phyloP scores from a whole-genome alignment of 2,329 filamentous ascomycete species.

The Fusarium falciforme region DNA sequence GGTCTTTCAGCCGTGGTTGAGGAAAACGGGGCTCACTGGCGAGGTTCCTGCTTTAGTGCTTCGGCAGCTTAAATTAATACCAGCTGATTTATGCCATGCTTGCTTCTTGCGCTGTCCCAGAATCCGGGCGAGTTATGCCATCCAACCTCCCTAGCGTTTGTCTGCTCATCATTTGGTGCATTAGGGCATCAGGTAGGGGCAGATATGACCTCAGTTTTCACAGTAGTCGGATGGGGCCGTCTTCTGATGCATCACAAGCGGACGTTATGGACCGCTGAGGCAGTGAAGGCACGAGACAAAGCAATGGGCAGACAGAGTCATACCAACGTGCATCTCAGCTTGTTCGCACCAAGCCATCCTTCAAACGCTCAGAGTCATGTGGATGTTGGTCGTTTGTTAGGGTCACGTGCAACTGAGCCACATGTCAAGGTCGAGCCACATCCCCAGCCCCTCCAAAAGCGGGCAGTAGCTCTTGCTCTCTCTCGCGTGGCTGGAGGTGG shows the following conservation, averaged over 20 bases:
- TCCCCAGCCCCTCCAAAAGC: slow-evolving; percentile 4
- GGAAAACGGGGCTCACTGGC: not conserved
- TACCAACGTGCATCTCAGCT: not conserved
- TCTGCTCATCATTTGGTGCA: not conserved
- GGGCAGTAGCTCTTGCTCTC: not conserved
- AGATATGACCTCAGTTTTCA: not conserved
- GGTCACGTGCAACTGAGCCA: slow-evolving; percentile 17
- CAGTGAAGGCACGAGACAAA: not conserved
- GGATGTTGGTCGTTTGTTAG: not conserved
- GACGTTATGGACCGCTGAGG: not conserved
- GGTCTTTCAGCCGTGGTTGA: not conserved
- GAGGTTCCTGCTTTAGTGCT: not conserved
- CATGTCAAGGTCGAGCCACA: slow-evolving; percentile 14
- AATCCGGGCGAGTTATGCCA: not conserved
- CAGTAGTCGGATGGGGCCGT: not conserved
- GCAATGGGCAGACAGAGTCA: no score
- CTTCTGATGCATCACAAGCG: not conserved
- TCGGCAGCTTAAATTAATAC: not conserved
- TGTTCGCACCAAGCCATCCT: not conserved
- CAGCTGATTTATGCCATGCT: slow-evolving; percentile 2
- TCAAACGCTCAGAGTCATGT: not conserved
- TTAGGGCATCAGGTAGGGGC: not conserved
- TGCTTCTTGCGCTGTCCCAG: slow-evolving; percentile 12
- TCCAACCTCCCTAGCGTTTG: not conserved
- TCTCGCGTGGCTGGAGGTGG: not conserved